Evolutionary conservation across 352 stramenopile species (phyloP).

Genomic region (Globisporangium sylvaticum): DNA sequence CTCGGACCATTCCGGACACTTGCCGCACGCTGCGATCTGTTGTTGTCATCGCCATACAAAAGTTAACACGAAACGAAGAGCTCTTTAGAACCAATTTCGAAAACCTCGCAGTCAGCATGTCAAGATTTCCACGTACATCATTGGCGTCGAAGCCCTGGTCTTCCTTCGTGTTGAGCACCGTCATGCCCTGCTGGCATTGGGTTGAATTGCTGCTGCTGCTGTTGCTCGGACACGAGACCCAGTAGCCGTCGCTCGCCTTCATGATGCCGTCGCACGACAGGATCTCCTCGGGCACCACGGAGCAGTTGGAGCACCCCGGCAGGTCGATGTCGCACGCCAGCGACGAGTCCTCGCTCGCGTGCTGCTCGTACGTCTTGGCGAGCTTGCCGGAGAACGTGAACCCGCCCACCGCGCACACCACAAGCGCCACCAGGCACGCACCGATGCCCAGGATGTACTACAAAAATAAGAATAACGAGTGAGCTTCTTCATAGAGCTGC

Average conservation of each 20-base stretch:
- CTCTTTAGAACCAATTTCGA: constrained; percentile 3
- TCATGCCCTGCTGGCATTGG: constrained; percentile 46
- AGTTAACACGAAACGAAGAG: not conserved
- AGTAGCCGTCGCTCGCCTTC: constrained; percentile 29
- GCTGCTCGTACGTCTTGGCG: constrained; percentile 45
- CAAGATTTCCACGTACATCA: constrained; percentile 60
- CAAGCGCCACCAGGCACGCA: constrained; percentile 49
- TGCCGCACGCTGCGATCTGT: constrained; percentile 63
- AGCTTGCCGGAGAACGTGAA: constrained; percentile 66
- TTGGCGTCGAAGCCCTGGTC: constrained; percentile 60
- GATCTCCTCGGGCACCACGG: constrained; percentile 23
- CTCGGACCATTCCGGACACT: constrained; percentile 76
- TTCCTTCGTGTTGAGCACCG: constrained; percentile 39
- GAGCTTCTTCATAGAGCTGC: not conserved
- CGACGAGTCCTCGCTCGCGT: constrained; percentile 27
- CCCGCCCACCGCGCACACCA: constrained; percentile 57
- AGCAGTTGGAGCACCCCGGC: constrained; percentile 76
- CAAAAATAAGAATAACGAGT: not conserved
- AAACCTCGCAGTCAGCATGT: constrained; percentile 1
- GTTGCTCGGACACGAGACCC: constrained; percentile 35
- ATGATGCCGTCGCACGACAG: constrained; percentile 41
- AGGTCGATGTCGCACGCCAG: constrained; percentile 72
- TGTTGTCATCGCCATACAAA: constrained; percentile 5
- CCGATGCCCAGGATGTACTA: constrained; percentile 76
- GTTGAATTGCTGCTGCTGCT: constrained; percentile 15